Evolutionary conservation across 2,329 filamentous ascomycete species (phyloP), one percentile per base, ranked within the genome.

Genomic region (Aspergillus felis): DNA sequence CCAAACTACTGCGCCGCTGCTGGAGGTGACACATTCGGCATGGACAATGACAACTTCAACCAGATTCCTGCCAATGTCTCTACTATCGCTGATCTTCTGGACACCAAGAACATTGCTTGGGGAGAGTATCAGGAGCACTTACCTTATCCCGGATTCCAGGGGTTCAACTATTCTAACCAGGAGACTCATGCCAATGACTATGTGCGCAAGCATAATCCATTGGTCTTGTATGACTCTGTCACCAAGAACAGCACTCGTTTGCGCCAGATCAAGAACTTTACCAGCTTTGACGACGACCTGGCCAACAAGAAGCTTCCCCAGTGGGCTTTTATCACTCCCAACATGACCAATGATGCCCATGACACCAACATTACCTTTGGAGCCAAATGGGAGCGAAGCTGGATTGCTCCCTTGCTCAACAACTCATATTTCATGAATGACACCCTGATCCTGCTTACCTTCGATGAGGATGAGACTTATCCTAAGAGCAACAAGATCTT

Each of bases 371-470:
- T 93, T 51, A 88, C 84, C 3, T 81, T 84, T 27, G 88, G 88
- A 4, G 89, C 87, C 2, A 67, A 74, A 20, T 94, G 89, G 89
- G 83, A 85, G 20, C 82, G 85, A 44, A 76, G 69, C 46, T 92
- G 92, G 76, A 75, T 94, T 2, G 81, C 84, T 57, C 87, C 88
- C 0, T 84, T 94, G 10, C 79, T 94, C 7, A 72, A 81, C 29
- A 81, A 94, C 76, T 75, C 79, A 50, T 82, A 87, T 63, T 93
- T 94, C 75, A 90, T 88, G 83, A 77, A 89, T 42, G 85, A 89
- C 67, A 93, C 90, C 0, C 81, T 93, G 1, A 82, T 94, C n/a
- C 77, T 93, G 5, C 74, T 94, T 60, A 92, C 86, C n/a, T 94
- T 91, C 67, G 91, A 95, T 63, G 91, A 94, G 77, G 91, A 87